A percentile compares a stretch with the other conserved stretches of the same genome.
These are phyloP conservation scores for Tylopilus cervinicoccineus DNA, from an alignment of 768 basidiomycete genomes.

Conservation along the genomic window DNA sequence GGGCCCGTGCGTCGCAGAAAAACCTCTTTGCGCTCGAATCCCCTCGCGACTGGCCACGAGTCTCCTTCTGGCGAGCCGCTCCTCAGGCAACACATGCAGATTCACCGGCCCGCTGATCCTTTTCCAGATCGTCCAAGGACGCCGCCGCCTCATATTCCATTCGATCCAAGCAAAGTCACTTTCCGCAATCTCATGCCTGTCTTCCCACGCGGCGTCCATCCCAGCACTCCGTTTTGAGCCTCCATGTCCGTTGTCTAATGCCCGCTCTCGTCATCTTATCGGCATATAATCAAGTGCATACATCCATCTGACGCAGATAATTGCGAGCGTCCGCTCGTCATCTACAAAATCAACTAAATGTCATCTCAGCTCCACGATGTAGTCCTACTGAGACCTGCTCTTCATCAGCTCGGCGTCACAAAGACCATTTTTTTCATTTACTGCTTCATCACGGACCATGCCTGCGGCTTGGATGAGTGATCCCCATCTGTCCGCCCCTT, in stretches of 20 bases:
- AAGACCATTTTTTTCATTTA: slow-evolving; percentile 15
- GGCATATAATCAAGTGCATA: slow-evolving; percentile 29
- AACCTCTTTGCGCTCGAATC: slow-evolving; percentile 47
- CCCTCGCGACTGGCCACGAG: slow-evolving; percentile 33
- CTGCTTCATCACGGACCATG: slow-evolving; percentile 29
- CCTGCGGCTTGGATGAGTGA: slow-evolving; percentile 27
- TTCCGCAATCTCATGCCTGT: slow-evolving; percentile 66
- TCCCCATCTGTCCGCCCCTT: slow-evolving; percentile 12
- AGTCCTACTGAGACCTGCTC: slow-evolving; percentile 23
- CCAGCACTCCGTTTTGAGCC: slow-evolving; percentile 11
- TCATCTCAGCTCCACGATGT: slow-evolving; percentile 29
- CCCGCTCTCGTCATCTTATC: slow-evolving; percentile 21
- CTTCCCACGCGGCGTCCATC: slow-evolving; percentile 30
- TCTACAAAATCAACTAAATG: slow-evolving; percentile 18
- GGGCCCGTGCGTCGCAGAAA: slow-evolving; percentile 62
- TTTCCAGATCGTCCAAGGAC: slow-evolving; percentile 26
- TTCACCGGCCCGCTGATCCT: slow-evolving; percentile 28
- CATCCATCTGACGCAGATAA: slow-evolving; percentile 28
- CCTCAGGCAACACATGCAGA: slow-evolving; percentile 18
- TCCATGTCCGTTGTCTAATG: slow-evolving; percentile 3
- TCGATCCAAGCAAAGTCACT: slow-evolving; percentile 45
- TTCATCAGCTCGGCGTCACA: slow-evolving; percentile 17
- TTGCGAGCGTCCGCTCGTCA: slow-evolving; percentile 19
- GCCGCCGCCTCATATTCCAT: slow-evolving; percentile 34
- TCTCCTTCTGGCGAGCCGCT: slow-evolving; percentile 12